A percentile compares a stretch with the other conserved stretches of the same genome.
phyloP scores from a whole-genome alignment of 148 eudicot species.

The Euryodendron excelsum region DNA sequence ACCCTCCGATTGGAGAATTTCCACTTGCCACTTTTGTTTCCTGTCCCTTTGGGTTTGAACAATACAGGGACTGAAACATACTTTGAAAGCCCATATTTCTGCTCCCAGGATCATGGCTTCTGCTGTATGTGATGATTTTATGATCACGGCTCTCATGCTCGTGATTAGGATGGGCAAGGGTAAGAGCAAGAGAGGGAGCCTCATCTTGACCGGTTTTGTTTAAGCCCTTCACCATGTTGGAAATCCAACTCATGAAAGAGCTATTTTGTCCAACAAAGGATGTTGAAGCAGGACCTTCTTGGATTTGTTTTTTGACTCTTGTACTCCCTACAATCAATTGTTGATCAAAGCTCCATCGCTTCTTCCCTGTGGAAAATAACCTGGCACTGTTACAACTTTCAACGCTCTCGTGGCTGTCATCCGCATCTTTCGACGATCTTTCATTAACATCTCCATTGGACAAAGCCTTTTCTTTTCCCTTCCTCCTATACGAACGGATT shows the following conservation, averaged over 20 bases:
- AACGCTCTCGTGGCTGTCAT: constrained; percentile 47
- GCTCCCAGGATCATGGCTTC: constrained; percentile 14
- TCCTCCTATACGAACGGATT: constrained; percentile 15
- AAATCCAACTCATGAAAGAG: constrained; percentile 74
- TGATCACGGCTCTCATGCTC: constrained; percentile 8
- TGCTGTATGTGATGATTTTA: constrained; percentile 6
- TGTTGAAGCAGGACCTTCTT: constrained; percentile 25
- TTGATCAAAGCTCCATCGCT: constrained; percentile 29
- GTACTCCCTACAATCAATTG: constrained; percentile 31
- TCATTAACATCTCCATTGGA: constrained; percentile 26
- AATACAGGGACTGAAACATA: constrained; percentile 47
- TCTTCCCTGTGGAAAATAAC: constrained; percentile 28
- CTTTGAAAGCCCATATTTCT: constrained; percentile 43
- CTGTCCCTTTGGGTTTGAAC: constrained; percentile 17
- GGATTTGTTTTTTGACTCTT: constrained; percentile 36
- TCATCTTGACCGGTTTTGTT: constrained; percentile 26
- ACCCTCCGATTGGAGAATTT: constrained; percentile 12
- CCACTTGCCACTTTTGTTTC: constrained; percentile 4
- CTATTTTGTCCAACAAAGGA: constrained; percentile 31
- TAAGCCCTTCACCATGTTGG: constrained; percentile 61
- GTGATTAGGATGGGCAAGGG: constrained; percentile 18
- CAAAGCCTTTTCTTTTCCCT: constrained; percentile 44
- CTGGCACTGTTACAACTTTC: constrained; percentile 57
- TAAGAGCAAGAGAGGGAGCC: constrained; percentile 31
- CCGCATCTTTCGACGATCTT: constrained; percentile 28